Evolutionary conservation across 352 stramenopile species (phyloP), one percentile per base, ranked within the genome.

Genomic region (Pythium brachiatum): DNA sequence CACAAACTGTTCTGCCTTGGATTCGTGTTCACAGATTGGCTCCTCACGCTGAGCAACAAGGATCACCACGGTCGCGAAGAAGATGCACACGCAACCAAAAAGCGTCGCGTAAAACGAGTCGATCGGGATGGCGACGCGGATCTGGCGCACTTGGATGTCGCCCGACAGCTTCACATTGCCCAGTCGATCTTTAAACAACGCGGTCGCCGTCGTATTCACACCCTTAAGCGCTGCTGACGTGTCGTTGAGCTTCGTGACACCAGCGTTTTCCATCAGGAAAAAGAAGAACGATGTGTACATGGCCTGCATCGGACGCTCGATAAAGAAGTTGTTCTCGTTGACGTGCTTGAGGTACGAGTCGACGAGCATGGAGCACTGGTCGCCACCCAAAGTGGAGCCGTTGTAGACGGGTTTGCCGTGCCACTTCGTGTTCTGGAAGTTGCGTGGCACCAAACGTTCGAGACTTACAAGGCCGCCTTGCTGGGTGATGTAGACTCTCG

Each of bases 51-150:
- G n/a, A n/a, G n/a, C n/a, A n/a, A n/a, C n/a, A n/a, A n/a, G n/a
- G n/a, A n/a, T n/a, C n/a, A n/a, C n/a, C n/a, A n/a, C n/a, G n/a
- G n/a, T n/a, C n/a, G n/a, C n/a, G n/a, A n/a, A n/a, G n/a, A n/a
- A n/a, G n/a, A n/a, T n/a, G n/a, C n/a, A n/a, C n/a, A n/a, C n/a
- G n/a, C n/a, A n/a, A 11, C 74, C 74, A 6, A 81, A 55, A 25
- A 75, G 72, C 20, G 76, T 83, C n/a, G 74, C 72, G 41, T 73
- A 68, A 5, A 73, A 70, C 0, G 74, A 78, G 38, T 47, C 73
- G 0, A 70, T 12, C 2, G 61, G 61, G 9, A 68, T 31, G 11
- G n/a, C 21, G 4, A 68, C 53, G 26, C 46, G 43, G 36, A 68
- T 68, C n/a, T 47, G 15, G 27, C 61, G 53, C 53, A 57, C 27